Evolutionary conservation across 2,329 filamentous ascomycete species (phyloP), one percentile per base, ranked within the genome.

Genomic region (Aspergillus sp.): DNA sequence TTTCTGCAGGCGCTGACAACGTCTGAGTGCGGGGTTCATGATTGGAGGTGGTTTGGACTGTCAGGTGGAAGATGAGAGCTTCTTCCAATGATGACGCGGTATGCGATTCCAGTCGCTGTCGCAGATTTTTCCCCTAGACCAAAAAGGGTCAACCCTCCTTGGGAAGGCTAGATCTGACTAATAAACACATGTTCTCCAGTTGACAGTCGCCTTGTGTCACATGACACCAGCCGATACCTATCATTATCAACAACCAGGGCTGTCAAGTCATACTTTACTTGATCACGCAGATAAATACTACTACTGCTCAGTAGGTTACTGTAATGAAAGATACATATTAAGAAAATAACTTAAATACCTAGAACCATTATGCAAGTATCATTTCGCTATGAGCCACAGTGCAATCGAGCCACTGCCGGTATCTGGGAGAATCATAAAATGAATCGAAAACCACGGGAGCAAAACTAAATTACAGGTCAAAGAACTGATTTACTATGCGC

Each of bases 1-100:
- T 19, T 19, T 44, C 17, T 41, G 56, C 17, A 42, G 46, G 40
- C 17, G 46, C 22, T 33, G 56, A 27, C 42, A 46, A 12, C 33
- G 37, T 45, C 34, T 58, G n/a, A 19, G 22, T 33, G 46, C 39
- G 51, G 56, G 20, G 20, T 58, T 46, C 56, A 58, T 58, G 39
- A 27, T 37, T 17, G 20, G 22, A 17, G 27, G 27, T 30, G 9
- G 4, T 9, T 30, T 30, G 27, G 27, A 30, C 19, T 27, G 20
- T 22, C 40, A 27, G 42, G 20, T 54, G 19, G 11, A 24, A 9
- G 44, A 27, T 49, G 39, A 30, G 27, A 41, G 44, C 37, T 48
- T 55, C 53, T 44, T 34, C 46, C 37, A 42, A 42, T 34, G 6
- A 42, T 34, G 6, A 37, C n/a, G 17, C 24, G 11, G 34, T 7